Base-by-base conservation (phyloP, 2,329 filamentous ascomycete genomes). In the Byssothecium circinans region DNA sequence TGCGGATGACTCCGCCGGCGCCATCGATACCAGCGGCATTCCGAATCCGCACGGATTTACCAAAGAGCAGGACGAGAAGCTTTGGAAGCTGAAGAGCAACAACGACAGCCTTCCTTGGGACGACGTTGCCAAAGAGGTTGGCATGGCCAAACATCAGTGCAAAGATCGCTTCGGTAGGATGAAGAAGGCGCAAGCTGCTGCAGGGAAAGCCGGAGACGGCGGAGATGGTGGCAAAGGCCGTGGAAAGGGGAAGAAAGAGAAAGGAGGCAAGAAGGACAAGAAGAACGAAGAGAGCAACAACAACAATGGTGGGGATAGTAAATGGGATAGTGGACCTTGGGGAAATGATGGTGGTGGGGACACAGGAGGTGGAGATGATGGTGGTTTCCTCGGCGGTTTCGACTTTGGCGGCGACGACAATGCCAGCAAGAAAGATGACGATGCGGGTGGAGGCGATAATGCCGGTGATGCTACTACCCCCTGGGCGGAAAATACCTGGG, bases 31-130 rank as follows among this genome's bases (percentile, higher is more conserved):
- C 23, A 25, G 23, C 23, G 23, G 23, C 23, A 25, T 25, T 10
- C 35, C 45, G 22, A 47, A 50, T 23, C 23, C 41, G 1, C 17
- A 49, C 20, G 45, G 30, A 18, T 75, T 65, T 54, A 74, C 70
- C 0, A 39, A 61, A 1, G 70, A 72, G 32, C 66, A 78, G 42
- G 75, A 78, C 38, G 62, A 65, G 2, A 70, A 65, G 50, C 47
- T 78, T 2, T 51, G 73, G 15, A 56, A 63, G 6, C 44, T 74
- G 56, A 74, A 73, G 49, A 56, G 38, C 2, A 60, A 59, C 2
- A 57, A 59, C 23, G 61, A 50, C 2, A 46, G 39, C 8, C 19
- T 11, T 1, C 3, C 52, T 1, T 75, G 69, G 71, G 55, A 50
- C 2, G 36, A 62, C 0, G 71, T 75, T 30, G 62, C 50, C 0